Percentiles rank a stretch among this genome's conserved stretches.
These are phyloP conservation scores for Hemileia vastatrix DNA, from an alignment of 1,284 basidiomycete species.

Conservation along the genomic window DNA sequence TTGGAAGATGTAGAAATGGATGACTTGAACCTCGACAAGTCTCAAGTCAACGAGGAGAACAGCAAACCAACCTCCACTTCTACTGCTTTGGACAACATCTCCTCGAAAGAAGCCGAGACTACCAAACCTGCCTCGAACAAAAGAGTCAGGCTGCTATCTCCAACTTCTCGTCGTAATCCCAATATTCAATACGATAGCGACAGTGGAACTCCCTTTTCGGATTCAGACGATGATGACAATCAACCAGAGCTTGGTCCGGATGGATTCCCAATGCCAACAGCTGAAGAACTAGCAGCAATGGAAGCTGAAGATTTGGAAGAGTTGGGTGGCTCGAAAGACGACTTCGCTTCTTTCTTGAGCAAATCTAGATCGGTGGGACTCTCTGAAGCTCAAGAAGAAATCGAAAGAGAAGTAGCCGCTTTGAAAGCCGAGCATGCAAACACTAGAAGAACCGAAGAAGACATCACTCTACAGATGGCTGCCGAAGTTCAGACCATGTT, in stretches of 20 bases:
- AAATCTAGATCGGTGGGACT: conserved; percentile 75
- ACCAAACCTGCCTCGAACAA: conserved; percentile 1
- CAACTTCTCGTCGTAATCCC: background rate
- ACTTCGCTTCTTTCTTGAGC: conserved; percentile 82
- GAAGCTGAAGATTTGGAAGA: conserved; percentile 64
- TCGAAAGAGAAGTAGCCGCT: conserved; percentile 77
- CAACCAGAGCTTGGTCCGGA: conserved; percentile 42
- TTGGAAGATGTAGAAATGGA: background rate
- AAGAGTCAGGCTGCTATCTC: conserved; percentile 4
- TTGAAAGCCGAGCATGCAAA: conserved; percentile 74
- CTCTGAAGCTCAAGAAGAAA: conserved; percentile 69
- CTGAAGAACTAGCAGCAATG: conserved; percentile 74
- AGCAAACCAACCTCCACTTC: background rate
- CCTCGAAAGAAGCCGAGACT: conserved; percentile 25
- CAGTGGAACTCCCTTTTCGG: too few species aligned
- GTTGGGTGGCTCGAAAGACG: conserved; percentile 50
- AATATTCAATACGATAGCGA: conserved; percentile 11
- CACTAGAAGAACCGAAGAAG: conserved; percentile 85
- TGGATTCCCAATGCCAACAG: conserved; percentile 59
- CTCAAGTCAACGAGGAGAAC: background rate
- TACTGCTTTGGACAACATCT: conserved; percentile 28
- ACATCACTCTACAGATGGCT: conserved; percentile 89
- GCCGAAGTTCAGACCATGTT: conserved; percentile 87
- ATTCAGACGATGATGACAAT: conserved; percentile 35
- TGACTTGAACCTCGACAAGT: background rate